Percentiles rank a stretch among this genome's conserved stretches.
Evolutionary conservation across 495 filamentous ascomycete genomes (phyloP).

Genomic region (Friedmanniomyces simplex): DNA sequence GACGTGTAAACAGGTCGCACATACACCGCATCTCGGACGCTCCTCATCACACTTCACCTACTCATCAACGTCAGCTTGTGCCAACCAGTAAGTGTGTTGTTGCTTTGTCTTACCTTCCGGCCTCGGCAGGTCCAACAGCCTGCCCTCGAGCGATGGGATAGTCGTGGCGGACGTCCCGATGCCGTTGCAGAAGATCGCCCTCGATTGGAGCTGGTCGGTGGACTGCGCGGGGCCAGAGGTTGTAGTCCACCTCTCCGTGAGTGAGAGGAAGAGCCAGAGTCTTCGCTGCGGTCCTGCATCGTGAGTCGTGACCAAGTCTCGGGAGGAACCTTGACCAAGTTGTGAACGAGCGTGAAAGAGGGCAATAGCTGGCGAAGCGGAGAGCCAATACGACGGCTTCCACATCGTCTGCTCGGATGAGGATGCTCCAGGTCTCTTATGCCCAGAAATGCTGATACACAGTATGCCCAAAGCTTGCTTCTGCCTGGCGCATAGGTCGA

Average conservation of each 20-base stretch:
- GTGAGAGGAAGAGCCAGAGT: not conserved
- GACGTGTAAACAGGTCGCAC: not conserved
- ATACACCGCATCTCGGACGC: slow-evolving; percentile 17
- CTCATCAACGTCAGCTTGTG: not conserved
- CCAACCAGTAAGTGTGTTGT: not conserved
- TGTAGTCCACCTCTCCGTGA: not conserved
- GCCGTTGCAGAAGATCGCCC: not conserved
- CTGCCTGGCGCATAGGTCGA: not conserved
- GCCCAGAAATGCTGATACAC: not conserved
- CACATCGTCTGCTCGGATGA: no score
- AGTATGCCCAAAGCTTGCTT: no score
- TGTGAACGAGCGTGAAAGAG: not conserved
- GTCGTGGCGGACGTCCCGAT: slow-evolving; percentile 7
- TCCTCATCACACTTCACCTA: slow-evolving; percentile 24
- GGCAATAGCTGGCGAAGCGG: slow-evolving; percentile 6
- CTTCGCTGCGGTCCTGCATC: slow-evolving; percentile 11
- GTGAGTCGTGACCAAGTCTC: not conserved
- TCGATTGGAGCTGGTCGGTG: not conserved
- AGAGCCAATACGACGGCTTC: slow-evolving; percentile 9
- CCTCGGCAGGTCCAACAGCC: slow-evolving; percentile 23
- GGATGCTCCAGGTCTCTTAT: not conserved
- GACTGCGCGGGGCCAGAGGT: slow-evolving; percentile 10
- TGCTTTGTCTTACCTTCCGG: slow-evolving; percentile 11
- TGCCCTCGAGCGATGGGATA: slow-evolving; percentile 19
- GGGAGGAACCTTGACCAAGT: not conserved